A percentile compares a stretch with the other conserved stretches of the same genome.
Conservation (phyloP, 345 rosid species). For the Zanthoxylum bungeanum region DNA sequence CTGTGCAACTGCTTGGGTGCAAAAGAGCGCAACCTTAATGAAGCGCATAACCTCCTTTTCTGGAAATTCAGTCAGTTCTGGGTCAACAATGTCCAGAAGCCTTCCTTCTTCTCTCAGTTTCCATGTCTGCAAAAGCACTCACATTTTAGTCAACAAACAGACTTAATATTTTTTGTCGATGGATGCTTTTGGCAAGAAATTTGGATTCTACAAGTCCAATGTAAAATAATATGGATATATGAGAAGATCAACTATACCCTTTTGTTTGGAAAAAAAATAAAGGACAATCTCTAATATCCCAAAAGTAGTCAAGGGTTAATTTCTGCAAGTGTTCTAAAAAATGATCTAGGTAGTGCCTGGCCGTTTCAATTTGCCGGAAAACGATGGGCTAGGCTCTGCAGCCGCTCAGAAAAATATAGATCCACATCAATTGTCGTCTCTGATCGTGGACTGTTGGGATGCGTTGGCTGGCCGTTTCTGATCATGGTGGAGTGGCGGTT, state of each 20-base stretch:
- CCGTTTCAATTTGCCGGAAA: no score
- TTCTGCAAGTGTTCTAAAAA: no score
- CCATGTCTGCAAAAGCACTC: slow-evolving; percentile 68
- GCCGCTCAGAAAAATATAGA: no score
- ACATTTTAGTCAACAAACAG: slow-evolving; percentile 1
- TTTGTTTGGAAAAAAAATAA: no score
- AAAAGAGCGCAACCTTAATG: slow-evolving; percentile 78
- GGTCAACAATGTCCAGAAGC: slow-evolving; percentile 70
- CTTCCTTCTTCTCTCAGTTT: slow-evolving; percentile 67
- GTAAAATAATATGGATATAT: neutral
- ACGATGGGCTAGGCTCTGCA: no score
- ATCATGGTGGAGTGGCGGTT: no score
- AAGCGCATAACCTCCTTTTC: slow-evolving; percentile 56
- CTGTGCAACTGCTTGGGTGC: slow-evolving; percentile 68
- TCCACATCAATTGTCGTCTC: no score
- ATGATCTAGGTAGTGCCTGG: no score
- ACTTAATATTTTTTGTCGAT: neutral
- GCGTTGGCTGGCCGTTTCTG: no score
- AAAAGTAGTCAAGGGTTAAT: neutral
- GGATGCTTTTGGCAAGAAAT: neutral
- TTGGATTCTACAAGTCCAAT: neutral
- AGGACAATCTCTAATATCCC: neutral
- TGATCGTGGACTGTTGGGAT: no score
- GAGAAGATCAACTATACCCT: neutral
- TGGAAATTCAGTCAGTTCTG: slow-evolving; percentile 52